Conservation (phyloP, 768 basidiomycete genomes). For the Tricholomella constricta region DNA sequence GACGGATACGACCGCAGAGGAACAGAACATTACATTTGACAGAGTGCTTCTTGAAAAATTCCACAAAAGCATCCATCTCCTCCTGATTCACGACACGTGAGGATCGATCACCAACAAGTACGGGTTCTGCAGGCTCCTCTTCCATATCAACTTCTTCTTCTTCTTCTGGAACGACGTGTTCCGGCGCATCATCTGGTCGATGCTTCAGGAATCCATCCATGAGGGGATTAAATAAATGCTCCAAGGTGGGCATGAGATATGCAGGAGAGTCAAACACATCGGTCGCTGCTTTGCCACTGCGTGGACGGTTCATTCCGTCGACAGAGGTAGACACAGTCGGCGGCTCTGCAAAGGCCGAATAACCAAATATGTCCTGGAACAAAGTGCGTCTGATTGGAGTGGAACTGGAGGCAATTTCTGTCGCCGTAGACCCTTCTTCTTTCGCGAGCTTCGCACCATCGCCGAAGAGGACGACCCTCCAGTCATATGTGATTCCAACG, state of each 20-base stretch:
- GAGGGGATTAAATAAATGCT: constrained; percentile 65
- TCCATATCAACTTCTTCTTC: constrained; percentile 52
- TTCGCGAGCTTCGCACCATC: constrained; percentile 47
- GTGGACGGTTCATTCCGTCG: neutral
- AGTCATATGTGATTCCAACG: constrained; percentile 68
- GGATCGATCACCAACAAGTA: constrained; percentile 14
- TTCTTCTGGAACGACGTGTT: constrained; percentile 26
- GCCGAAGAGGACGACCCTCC: constrained; percentile 70
- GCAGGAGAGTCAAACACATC: constrained; percentile 63
- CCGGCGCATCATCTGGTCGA: constrained; percentile 18
- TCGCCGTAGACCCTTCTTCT: constrained; percentile 45
- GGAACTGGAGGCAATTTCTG: constrained; percentile 32
- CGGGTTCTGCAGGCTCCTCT: constrained; percentile 23
- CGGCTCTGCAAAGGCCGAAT: constrained; percentile 57
- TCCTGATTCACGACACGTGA: constrained; percentile 45
- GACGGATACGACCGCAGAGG: neutral
- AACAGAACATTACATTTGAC: constrained; percentile 38
- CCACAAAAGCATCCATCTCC: constrained; percentile 61
- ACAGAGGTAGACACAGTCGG: constrained; percentile 22
- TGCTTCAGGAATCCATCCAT: constrained; percentile 38
- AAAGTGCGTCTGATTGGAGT: constrained; percentile 51
- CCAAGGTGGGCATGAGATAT: constrained; percentile 76
- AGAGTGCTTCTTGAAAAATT: constrained; percentile 60
- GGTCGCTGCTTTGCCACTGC: constrained; percentile 5
- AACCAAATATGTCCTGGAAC: constrained; percentile 91